Base-by-base conservation (phyloP, 805 yeast genomes). In the Starmera caribaea region DNA sequence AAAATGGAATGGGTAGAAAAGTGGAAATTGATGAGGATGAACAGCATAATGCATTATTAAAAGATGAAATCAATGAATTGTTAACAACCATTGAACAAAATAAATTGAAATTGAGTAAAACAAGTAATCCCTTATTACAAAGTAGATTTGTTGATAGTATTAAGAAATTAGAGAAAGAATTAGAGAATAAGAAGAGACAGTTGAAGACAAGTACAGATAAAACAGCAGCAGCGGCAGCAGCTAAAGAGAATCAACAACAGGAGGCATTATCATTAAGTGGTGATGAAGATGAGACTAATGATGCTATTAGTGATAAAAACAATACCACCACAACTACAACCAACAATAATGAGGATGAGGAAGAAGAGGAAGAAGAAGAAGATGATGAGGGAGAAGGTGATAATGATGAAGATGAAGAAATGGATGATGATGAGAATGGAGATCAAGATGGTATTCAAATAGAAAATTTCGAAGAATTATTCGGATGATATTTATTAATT, bases 111-210 rank as follows among this genome's bases (percentile, higher is more conserved):
- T 73, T 86, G 37, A 75, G 71, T 16, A 78, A 79, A 47, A 88
- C 89, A 14, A 68, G 78, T 3, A 87, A 87, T 55, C 89, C 90
- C 49, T 81, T 90, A 62, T 71, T 92, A 76, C 78, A 81, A 54
- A 83, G 81, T 59, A 80, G 97, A 63, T 84, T 89, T 57, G 71
- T 80, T 50, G 92, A 83, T 47, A 88, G 82, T 38, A 83, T 86
- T 38, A 73, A 71, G 42, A 79, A 89, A 44, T 69, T 92, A 53
- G 79, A 78, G 58, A 78, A 80, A 40, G 96, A 90, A 50, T 70
- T 87, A 43, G 96, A 87, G 40, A 70, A 78, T 53, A 92, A 90
- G 65, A 74, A 73, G 60, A 68, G 79, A 43, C 87, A 81, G 51
- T 65, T 88, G 50, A 65, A 62, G 47, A 56, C 46, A 13, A 60